phyloP scores from a whole-genome alignment of 2,329 filamentous ascomycete species.

The Ceratocystis albifundus region DNA sequence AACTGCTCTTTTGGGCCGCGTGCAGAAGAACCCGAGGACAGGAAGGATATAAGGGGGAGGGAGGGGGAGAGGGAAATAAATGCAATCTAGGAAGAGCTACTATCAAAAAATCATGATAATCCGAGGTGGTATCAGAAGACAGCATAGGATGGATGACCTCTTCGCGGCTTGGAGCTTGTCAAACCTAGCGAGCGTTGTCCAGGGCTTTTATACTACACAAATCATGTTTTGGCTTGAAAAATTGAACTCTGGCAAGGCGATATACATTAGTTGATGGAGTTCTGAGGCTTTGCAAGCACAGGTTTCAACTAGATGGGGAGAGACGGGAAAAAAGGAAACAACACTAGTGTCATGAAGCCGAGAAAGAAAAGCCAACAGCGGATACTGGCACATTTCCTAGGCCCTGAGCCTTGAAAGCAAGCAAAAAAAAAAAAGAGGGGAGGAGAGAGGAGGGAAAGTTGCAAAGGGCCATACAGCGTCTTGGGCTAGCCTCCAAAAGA shows the following conservation, averaged over 20 bases:
- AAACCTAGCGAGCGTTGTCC: background rate
- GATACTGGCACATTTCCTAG: background rate
- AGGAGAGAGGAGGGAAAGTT: background rate
- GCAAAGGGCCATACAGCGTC: background rate
- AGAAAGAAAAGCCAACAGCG: background rate
- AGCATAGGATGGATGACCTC: background rate
- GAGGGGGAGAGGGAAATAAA: background rate
- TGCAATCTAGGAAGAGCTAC: background rate
- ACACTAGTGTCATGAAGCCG: background rate
- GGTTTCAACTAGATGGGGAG: background rate
- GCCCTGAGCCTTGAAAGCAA: background rate
- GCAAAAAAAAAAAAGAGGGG: background rate
- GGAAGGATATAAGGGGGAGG: background rate
- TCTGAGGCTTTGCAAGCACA: constrained; percentile 1
- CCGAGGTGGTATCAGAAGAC: background rate
- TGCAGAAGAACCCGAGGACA: background rate
- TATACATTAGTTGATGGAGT: background rate
- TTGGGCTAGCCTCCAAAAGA: background rate
- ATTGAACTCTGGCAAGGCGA: background rate
- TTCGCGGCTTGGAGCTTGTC: constrained; percentile 4
- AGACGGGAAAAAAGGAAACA: background rate
- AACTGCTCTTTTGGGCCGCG: background rate
- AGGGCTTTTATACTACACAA: background rate
- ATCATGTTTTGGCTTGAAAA: background rate
- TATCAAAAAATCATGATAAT: background rate